These are phyloP conservation scores for Tritrichomonas musculus DNA, from an alignment of 208 protist species.

Conservation along the genomic window DNA sequence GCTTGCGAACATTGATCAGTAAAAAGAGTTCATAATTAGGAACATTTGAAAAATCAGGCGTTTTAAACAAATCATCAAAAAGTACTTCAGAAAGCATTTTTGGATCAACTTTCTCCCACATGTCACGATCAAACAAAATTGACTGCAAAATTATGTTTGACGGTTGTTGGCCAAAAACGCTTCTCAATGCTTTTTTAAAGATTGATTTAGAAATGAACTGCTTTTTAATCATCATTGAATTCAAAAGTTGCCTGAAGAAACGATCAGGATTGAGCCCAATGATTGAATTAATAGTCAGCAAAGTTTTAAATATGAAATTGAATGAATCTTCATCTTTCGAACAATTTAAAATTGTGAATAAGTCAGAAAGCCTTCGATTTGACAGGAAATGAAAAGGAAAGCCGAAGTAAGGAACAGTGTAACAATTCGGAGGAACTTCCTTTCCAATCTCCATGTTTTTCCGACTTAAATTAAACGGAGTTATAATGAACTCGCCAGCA, in stretches of 20 bases:
- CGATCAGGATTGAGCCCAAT: not conserved
- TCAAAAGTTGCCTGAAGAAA: not conserved
- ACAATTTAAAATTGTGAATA: not conserved
- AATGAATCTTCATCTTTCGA: not conserved
- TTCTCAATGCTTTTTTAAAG: not conserved
- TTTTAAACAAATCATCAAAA: no score
- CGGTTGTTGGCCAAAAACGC: no score
- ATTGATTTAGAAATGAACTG: not conserved
- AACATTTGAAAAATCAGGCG: no score
- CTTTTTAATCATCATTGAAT: not conserved
- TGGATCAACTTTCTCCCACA: no score
- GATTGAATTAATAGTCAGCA: not conserved
- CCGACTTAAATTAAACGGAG: not conserved
- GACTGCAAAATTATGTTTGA: no score
- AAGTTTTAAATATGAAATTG: not conserved
- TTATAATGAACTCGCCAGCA: not conserved
- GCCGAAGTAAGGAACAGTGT: constrained; percentile 18
- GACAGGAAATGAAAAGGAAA: constrained; percentile 15
- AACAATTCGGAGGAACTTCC: not conserved
- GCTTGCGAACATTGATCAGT: no score
- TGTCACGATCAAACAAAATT: no score
- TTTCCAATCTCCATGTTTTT: not conserved
- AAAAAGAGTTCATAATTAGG: no score
- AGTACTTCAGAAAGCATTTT: no score
- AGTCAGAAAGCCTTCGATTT: not conserved